Evolutionary conservation across 805 yeast species (phyloP).

Genomic region (Pichia occidentalis): DNA sequence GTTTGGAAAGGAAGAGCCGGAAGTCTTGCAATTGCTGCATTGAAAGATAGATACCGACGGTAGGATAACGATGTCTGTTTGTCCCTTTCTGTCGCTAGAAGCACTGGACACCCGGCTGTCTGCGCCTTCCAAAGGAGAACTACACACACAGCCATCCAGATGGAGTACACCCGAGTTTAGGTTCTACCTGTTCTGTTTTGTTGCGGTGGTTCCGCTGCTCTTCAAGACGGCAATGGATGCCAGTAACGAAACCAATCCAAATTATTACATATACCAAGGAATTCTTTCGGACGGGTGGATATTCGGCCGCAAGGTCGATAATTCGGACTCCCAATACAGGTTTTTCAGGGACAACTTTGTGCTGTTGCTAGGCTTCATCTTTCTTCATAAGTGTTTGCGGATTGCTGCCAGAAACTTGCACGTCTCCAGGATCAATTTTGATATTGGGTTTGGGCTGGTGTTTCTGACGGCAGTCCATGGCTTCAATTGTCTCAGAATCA

Average conservation of each 20-base stretch:
- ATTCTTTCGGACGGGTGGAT: constrained; percentile 80
- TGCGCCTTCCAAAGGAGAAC: constrained; percentile 33
- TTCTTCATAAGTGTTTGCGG: constrained; percentile 50
- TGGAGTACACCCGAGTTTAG: constrained; percentile 78
- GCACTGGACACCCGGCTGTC: constrained; percentile 44
- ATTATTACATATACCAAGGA: constrained; percentile 56
- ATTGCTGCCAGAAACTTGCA: constrained; percentile 25
- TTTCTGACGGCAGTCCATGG: constrained; percentile 79
- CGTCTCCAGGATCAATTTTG: constrained; percentile 53
- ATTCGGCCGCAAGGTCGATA: constrained; percentile 84
- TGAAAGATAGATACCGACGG: neutral
- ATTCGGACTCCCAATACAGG: constrained; percentile 83
- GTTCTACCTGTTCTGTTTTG: constrained; percentile 57
- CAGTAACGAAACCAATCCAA: constrained; percentile 66
- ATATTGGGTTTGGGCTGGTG: constrained; percentile 60
- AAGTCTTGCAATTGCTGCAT: neutral
- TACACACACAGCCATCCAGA: constrained; percentile 37
- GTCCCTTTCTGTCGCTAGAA: constrained; percentile 34
- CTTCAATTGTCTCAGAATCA: constrained; percentile 54
- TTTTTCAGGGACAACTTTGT: constrained; percentile 80
- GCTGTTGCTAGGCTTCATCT: constrained; percentile 48
- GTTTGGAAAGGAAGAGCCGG: no score
- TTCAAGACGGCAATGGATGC: constrained; percentile 76
- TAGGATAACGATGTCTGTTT: constrained; percentile 12
- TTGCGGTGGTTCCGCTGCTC: constrained; percentile 75